Evolutionary conservation across 805 yeast species (phyloP), one percentile per base, ranked within the genome.

Genomic region (Ogataea trehaloabstinens): DNA sequence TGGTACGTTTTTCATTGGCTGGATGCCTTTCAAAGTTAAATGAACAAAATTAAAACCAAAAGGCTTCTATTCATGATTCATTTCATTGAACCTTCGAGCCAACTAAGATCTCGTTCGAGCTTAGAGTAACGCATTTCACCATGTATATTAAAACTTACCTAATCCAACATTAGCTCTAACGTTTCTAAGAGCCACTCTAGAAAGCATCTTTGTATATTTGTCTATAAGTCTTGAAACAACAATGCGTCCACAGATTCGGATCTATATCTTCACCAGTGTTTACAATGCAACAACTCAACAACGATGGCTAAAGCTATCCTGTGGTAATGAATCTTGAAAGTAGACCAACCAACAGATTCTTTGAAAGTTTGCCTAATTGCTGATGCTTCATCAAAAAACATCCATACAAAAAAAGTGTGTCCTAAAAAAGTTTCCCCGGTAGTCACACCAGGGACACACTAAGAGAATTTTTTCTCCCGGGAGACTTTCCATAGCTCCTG

Each of bases 111-210:
- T n/a, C n/a, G n/a, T n/a, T n/a, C n/a, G n/a, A n/a, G n/a, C n/a
- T n/a, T n/a, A n/a, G n/a, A n/a, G n/a, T n/a, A n/a, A n/a, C n/a
- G n/a, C n/a, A n/a, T n/a, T n/a, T n/a, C n/a, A n/a, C n/a, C n/a
- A n/a, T n/a, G n/a, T n/a, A n/a, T n/a, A n/a, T n/a, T n/a, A 8
- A 6, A 15, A 53, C 58, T 45, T 52, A 55, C 60, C 56, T 43
- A 55, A 40, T 37, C 58, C 61, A 34, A 52, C 41, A 42, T 47
- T 47, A 38, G 54, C 48, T 49, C 54, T 51, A 37, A 55, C 40
- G 49, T 49, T 55, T 51, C 58, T 60, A 29, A 51, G 32, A 21
- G 60, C 49, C 38, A 57, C 47, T 58, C 63, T 60, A 20, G 64
- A 51, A 40, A 60, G 49, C 64, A 59, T 60, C 37, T 34, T 43